Conservation (phyloP, 805 yeast species). For the Yamadazyma takamatsuzukensis region DNA sequence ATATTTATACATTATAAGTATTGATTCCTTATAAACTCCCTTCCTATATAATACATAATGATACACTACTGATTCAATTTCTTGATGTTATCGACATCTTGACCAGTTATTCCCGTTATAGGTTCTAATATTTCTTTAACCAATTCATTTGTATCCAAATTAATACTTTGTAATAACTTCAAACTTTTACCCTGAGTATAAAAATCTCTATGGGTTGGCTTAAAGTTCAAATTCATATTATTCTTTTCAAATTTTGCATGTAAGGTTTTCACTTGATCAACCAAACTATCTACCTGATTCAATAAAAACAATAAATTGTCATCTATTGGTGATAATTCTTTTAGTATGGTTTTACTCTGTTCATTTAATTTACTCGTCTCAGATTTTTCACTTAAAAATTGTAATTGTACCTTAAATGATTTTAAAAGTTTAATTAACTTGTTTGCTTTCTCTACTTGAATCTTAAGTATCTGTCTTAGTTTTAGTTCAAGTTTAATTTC, state of each 20-base stretch:
- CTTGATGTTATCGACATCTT: slow-evolving; percentile 6
- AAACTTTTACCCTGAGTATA: slow-evolving; percentile 38
- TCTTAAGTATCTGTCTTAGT: slow-evolving; percentile 37
- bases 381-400: slow-evolving; percentile 19
- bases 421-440: slow-evolving; percentile 29
- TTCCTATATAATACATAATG: too few relatives aligned
- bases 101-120: too few relatives aligned
- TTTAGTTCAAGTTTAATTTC: slow-evolving; percentile 43
- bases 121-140: too few relatives aligned
- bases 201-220: slow-evolving; percentile 32
- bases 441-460: slow-evolving; percentile 36
- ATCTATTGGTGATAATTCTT: slow-evolving; percentile 41
- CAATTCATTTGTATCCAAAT: neutral
- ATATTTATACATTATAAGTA: too few relatives aligned
- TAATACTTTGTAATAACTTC: slow-evolving; percentile 24
- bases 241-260: slow-evolving; percentile 22
- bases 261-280: slow-evolving; percentile 24
- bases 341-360: slow-evolving; percentile 22
- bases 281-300: slow-evolving; percentile 39
- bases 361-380: slow-evolving; percentile 12
- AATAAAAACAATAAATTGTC: slow-evolving; percentile 45
- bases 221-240: slow-evolving; percentile 22
- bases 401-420: slow-evolving; percentile 27
- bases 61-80: too few relatives aligned
- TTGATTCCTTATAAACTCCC: too few relatives aligned